Conservation (phyloP, 2,329 filamentous ascomycete genomes). For the Immersiporthe knoxdaviesiana region DNA sequence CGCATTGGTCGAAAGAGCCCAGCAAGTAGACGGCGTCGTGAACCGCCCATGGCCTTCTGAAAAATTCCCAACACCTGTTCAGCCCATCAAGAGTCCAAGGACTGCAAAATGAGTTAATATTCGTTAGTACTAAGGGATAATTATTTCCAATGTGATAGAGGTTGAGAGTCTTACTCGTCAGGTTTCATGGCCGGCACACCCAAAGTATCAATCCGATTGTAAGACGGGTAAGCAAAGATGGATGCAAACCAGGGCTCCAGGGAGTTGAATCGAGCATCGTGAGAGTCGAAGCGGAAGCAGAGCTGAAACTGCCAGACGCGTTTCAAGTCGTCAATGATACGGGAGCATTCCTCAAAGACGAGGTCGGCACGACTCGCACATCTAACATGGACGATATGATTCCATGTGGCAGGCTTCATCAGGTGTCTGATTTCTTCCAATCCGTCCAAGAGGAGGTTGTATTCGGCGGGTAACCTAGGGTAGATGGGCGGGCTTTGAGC, state of each 20-base stretch:
- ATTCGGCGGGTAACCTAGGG: background rate
- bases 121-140: background rate
- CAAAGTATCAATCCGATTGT: background rate
- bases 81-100: slow-evolving; percentile 2
- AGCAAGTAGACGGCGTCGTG: background rate
- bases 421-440: background rate
- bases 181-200: background rate
- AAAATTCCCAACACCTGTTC: background rate
- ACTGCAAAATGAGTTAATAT: background rate
- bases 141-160: background rate
- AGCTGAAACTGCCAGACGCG: background rate
- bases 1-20: slow-evolving; percentile 1
- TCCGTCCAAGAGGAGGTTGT: background rate
- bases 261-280: background rate
- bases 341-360: background rate
- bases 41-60: background rate
- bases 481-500: slow-evolving; percentile 1
- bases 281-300: slow-evolving; percentile 6
- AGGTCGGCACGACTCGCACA: background rate
- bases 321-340: background rate
- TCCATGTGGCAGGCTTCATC: background rate
- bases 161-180: background rate
- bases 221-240: background rate
- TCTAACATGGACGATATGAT: background rate
- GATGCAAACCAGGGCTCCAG: background rate